These are phyloP conservation scores for Podospora didyma DNA, from an alignment of 495 filamentous ascomycete genomes.

Conservation along the genomic window DNA sequence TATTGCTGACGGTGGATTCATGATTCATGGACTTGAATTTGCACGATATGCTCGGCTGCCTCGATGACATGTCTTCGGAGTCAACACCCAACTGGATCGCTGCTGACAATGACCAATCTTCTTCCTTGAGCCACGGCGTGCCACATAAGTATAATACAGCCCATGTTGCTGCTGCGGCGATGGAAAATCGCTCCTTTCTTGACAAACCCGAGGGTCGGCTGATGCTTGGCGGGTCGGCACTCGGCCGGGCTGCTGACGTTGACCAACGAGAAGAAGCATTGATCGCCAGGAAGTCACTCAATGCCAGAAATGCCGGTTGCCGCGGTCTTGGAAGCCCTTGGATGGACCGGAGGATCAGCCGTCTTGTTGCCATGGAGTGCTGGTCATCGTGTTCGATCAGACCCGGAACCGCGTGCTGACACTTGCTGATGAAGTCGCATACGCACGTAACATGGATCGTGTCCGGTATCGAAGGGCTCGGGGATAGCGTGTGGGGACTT, in stretches of 20 bases:
- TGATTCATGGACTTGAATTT: neutral
- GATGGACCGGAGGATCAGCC: neutral
- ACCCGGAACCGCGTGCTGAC: neutral
- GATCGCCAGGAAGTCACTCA: neutral
- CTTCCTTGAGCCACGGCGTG: conserved; percentile 4
- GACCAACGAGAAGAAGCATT: neutral
- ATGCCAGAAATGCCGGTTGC: neutral
- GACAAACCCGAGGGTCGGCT: neutral
- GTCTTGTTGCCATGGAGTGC: neutral
- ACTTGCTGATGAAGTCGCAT: neutral
- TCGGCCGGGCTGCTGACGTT: neutral
- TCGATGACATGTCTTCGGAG: neutral
- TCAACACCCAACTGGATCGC: neutral
- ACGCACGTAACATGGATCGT: neutral
- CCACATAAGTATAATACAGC: conserved; percentile 9
- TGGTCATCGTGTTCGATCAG: neutral
- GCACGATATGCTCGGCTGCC: neutral
- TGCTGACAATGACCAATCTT: neutral
- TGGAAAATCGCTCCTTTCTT: conserved; percentile 1
- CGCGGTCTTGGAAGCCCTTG: neutral
- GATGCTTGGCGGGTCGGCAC: neutral
- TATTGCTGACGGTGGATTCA: too few species aligned
- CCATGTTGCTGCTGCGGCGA: conserved; percentile 8
- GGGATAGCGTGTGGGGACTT: too few species aligned
- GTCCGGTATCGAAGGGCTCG: neutral